Base-by-base conservation (phyloP, 768 basidiomycete genomes). In the Naganishia vishniacii region DNA sequence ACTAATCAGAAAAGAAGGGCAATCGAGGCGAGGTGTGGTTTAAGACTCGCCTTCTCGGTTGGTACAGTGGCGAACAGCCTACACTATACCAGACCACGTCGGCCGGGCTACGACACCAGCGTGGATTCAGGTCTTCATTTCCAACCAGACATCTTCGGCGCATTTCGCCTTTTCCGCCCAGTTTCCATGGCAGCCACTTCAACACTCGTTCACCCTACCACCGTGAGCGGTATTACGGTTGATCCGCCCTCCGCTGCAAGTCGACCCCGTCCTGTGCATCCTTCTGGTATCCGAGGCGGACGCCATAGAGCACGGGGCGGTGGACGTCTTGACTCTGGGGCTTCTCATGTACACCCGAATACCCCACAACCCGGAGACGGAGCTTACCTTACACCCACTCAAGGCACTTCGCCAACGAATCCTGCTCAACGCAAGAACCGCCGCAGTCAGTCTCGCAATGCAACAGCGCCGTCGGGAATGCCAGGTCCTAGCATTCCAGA, bases 361-460 rank as follows among this genome's bases (percentile, higher is more conserved):
- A 37, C 15, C 11, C 49, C 42, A 11, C 62, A 63, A 28, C 49
- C 48, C 16, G 62, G 48, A 18, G 34, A 49, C 18, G 48, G 62
- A 37, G 49, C 34, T 7, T 51, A 51, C 34, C 62, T 56, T 5
- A 42, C 53, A 40, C 13, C 12, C 23, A 25, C 8, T 12, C 23
- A n/a, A 1, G 12, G 20, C 16, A 26, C 29, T 8, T 32, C 49
- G 11, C 25, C 13, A 20, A 29, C 29, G 29, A 31, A 32, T 15
- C n/a, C n/a, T n/a, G 20, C 29, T 51, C 49, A 32, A 51, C 18
- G 49, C 31, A 32, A 31, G 49, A 28, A 32, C 15, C 49, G n/a
- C n/a, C n/a, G n/a, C n/a, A n/a, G n/a, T n/a, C n/a, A n/a, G n/a
- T n/a, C n/a, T n/a, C n/a, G n/a, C n/a, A n/a, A n/a, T n/a, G n/a